phyloP scores from a whole-genome alignment of 73 alveolate genomes.

The Paramecium caudatum region DNA sequence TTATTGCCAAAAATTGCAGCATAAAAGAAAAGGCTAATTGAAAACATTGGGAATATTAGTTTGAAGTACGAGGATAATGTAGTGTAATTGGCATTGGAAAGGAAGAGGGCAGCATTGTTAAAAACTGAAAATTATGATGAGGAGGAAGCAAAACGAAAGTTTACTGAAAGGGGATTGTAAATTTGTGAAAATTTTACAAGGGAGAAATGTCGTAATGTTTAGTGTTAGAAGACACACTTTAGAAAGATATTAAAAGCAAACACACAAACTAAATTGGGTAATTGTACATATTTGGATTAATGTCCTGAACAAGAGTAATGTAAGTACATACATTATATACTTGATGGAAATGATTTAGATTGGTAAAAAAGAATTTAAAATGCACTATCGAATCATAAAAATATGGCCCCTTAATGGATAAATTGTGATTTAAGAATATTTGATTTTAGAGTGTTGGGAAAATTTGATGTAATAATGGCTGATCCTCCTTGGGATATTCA shows the following conservation, averaged over 20 bases:
- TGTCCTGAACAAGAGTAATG: constrained; percentile 91
- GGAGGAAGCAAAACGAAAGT: constrained; percentile 72
- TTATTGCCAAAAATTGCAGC: constrained; percentile 71
- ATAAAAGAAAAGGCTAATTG: constrained; percentile 58
- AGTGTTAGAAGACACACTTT: constrained; percentile 73
- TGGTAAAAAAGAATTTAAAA: constrained; percentile 50
- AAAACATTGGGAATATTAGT: constrained; percentile 43
- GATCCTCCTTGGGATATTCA: constrained; percentile 99
- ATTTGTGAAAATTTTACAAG: constrained; percentile 69
- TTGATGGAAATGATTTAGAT: constrained; percentile 83
- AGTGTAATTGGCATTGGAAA: constrained; percentile 67
- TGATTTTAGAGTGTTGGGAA: constrained; percentile 89
- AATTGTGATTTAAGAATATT: constrained; percentile 90
- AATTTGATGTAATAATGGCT: constrained; percentile 96
- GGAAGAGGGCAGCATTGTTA: constrained; percentile 67
- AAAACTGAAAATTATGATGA: constrained; percentile 73
- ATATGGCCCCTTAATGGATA: constrained; percentile 90
- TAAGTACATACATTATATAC: constrained; percentile 88
- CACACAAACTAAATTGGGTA: constrained; percentile 90
- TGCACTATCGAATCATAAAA: constrained; percentile 71
- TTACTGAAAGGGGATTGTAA: constrained; percentile 72
- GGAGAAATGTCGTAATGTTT: constrained; percentile 72
- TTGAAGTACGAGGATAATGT: constrained; percentile 63
- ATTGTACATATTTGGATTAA: constrained; percentile 97
- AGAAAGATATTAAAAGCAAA: constrained; percentile 69